Conservation (phyloP, 345 rosid species). For the Noccaea bulbosa region DNA sequence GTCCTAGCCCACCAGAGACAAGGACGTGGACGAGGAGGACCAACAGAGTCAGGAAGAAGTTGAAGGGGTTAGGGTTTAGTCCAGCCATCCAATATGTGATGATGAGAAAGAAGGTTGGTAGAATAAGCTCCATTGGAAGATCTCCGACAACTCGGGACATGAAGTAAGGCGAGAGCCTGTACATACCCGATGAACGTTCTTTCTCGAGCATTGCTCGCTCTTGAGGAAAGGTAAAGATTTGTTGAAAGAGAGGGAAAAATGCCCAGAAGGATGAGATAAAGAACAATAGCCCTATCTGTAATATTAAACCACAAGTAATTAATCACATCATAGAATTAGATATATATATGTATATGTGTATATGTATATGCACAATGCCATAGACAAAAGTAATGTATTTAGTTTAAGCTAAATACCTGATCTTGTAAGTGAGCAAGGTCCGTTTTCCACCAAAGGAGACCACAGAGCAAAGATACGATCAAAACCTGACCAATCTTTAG, state of each 20-base stretch:
- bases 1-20: constrained; percentile 88
- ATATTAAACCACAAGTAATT: constrained; percentile 1
- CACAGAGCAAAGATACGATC: constrained; percentile 74
- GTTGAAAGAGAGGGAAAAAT: constrained; percentile 70
- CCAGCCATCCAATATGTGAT: constrained; percentile 83
- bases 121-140: constrained; percentile 77
- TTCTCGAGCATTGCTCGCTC: constrained; percentile 82
- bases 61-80: constrained; percentile 44
- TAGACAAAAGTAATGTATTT: neutral
- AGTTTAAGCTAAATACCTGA: constrained; percentile 49
- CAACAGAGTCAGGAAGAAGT: constrained; percentile 55
- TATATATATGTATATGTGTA: neutral
- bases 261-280: constrained; percentile 70
- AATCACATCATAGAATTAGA: neutral
- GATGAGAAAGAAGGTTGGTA: constrained; percentile 57
- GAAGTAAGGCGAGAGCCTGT: constrained; percentile 83
- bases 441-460: constrained; percentile 88
- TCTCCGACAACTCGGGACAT: constrained; percentile 61
- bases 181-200: constrained; percentile 86
- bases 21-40: constrained; percentile 70
- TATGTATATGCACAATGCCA: neutral
- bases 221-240: constrained; percentile 81
- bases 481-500: constrained; percentile 70
- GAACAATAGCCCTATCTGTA: constrained; percentile 80
- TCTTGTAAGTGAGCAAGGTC: constrained; percentile 57